Evolutionary conservation across 768 basidiomycete genomes (phyloP).

Genomic region (Sporobolomyces pararoseus): DNA sequence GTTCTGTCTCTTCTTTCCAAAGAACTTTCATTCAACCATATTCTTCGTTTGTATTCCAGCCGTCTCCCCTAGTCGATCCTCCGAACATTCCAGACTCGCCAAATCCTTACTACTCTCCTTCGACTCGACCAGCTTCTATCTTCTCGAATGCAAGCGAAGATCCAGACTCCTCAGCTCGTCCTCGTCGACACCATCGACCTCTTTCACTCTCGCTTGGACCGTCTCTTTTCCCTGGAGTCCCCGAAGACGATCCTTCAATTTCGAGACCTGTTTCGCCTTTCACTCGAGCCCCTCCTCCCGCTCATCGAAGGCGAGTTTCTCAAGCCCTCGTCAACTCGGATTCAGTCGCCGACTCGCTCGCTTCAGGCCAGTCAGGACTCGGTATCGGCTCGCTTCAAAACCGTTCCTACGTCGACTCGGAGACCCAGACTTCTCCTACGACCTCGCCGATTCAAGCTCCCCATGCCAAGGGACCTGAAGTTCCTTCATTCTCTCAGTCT

Average conservation of each 20-base stretch:
- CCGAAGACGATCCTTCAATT: conserved; percentile 8
- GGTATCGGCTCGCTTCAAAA: background rate
- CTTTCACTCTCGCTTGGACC: conserved; percentile 38
- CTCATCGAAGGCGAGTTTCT: conserved; percentile 14
- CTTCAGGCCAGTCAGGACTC: background rate
- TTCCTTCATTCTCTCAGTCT: background rate
- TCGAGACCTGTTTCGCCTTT: conserved; percentile 15
- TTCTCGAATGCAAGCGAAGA: conserved; percentile 30
- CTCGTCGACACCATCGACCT: conserved; percentile 31
- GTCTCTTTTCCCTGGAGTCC: conserved; percentile 35
- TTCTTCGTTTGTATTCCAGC: background rate
- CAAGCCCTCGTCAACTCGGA: conserved; percentile 13
- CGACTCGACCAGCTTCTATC: conserved; percentile 19
- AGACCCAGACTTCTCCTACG: conserved; percentile 25
- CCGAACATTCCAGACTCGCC: conserved; percentile 16
- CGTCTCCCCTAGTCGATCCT: background rate
- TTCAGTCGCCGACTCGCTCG: conserved; percentile 1
- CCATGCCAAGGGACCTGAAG: too few relatives aligned
- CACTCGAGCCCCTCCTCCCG: background rate
- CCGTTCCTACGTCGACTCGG: conserved; percentile 10
- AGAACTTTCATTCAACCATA: background rate
- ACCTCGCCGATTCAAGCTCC: background rate
- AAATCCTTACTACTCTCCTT: conserved; percentile 6
- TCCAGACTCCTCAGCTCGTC: conserved; percentile 7
- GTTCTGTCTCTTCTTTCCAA: background rate